phyloP scores from a whole-genome alignment of 1,284 basidiomycete species.

The Trametes sp. region DNA sequence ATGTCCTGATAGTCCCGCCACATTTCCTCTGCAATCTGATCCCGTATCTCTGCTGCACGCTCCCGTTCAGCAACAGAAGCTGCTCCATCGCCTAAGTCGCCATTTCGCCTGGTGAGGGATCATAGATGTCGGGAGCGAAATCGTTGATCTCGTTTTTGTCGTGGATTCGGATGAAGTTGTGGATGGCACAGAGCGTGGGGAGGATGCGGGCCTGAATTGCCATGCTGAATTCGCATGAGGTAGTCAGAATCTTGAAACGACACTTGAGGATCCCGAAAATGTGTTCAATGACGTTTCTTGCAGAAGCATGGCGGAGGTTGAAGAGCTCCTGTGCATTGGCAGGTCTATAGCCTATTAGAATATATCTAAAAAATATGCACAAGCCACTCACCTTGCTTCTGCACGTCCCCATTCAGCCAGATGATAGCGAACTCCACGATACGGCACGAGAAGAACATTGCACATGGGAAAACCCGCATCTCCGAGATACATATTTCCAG shows the following conservation, averaged over 20 bases:
- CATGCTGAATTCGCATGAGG: not conserved
- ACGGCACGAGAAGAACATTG: not conserved
- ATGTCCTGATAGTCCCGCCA: not conserved
- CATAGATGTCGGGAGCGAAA: no score
- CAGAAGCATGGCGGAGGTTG: not conserved
- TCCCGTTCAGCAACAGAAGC: not conserved
- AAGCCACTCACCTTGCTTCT: not conserved
- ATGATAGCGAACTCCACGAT: not conserved
- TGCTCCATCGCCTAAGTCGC: not conserved
- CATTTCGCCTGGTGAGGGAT: no score
- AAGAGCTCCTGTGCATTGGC: not conserved
- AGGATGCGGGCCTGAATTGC: conserved; percentile 4
- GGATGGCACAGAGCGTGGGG: conserved; percentile 11
- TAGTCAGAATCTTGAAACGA: not conserved
- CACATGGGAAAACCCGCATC: not conserved
- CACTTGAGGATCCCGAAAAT: not conserved
- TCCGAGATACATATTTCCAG: not conserved
- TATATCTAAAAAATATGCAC: not conserved
- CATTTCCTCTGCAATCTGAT: not conserved
- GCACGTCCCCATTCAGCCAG: conserved; percentile 2
- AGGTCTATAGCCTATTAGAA: not conserved
- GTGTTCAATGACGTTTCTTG: not conserved
- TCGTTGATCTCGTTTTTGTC: conserved; percentile 9
- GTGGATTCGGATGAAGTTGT: conserved; percentile 19
- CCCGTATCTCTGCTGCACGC: not conserved